Percentiles rank a stretch among this genome's conserved stretches.
Evolutionary conservation across 495 filamentous ascomycete genomes (phyloP).

Genomic region (Platismatia glauca): DNA sequence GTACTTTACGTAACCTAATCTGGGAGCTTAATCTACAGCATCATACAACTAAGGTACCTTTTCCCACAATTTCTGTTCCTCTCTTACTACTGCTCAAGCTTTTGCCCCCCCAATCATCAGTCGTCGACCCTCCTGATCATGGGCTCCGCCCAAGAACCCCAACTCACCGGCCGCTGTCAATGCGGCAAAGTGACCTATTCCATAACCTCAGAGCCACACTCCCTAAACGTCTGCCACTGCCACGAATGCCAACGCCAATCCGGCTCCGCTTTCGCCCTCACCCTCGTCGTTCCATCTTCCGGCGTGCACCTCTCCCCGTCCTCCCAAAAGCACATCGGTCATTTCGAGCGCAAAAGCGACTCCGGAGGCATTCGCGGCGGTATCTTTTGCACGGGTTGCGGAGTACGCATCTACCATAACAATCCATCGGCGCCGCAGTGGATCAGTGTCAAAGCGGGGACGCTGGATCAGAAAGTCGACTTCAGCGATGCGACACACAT

Average conservation of each 20-base stretch:
- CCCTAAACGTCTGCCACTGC: constrained; percentile 27
- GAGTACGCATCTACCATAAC: not conserved
- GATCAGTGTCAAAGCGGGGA: not conserved
- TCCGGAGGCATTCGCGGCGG: not conserved
- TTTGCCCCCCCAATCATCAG: not conserved
- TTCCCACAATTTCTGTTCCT: not conserved
- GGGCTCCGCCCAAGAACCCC: not conserved
- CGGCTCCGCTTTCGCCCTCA: constrained; percentile 30
- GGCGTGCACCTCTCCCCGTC: not conserved
- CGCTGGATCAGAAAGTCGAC: not conserved
- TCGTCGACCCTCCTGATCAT: not conserved
- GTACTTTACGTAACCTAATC: not conserved
- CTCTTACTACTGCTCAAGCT: not conserved
- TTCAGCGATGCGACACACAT: not conserved
- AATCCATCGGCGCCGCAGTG: not conserved
- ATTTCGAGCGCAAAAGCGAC: not conserved
- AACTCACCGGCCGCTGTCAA: not conserved
- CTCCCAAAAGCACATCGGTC: not conserved
- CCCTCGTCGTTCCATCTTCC: not conserved
- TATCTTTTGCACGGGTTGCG: not conserved
- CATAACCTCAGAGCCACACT: not conserved
- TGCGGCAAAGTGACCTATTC: not conserved
- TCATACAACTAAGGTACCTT: not conserved
- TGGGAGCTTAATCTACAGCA: not conserved
- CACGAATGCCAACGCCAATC: constrained; percentile 31